Percentiles rank a stretch among this genome's conserved stretches.
phyloP scores from a whole-genome alignment of 768 basidiomycete genomes.

The Boletus eberwhitei region DNA sequence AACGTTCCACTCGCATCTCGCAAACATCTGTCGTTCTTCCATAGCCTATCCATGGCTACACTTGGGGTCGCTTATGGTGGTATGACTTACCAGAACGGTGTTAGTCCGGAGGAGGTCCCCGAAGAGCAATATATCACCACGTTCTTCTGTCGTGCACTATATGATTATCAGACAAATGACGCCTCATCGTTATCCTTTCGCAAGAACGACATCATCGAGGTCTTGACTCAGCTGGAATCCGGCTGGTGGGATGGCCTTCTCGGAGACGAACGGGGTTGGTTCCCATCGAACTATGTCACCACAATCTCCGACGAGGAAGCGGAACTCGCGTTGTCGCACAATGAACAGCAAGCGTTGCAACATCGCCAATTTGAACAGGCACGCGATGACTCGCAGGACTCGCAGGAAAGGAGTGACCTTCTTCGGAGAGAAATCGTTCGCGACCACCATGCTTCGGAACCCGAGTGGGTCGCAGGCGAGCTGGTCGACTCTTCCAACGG shows the following conservation, averaged over 20 bases:
- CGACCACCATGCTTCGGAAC: constrained; percentile 37
- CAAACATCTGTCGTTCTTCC: neutral
- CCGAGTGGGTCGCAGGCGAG: constrained; percentile 42
- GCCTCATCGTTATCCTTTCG: constrained; percentile 84
- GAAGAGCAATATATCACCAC: constrained; percentile 64
- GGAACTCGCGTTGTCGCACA: constrained; percentile 53
- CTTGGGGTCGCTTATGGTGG: constrained; percentile 22
- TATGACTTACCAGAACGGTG: constrained; percentile 19
- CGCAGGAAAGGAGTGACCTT: constrained; percentile 12
- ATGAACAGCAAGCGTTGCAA: constrained; percentile 13
- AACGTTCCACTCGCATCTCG: constrained; percentile 2
- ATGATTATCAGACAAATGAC: constrained; percentile 88
- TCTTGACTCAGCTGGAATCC: constrained; percentile 83
- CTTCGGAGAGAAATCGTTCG: constrained; percentile 13
- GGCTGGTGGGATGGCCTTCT: constrained; percentile 99
- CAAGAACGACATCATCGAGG: constrained; percentile 89
- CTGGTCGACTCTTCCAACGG: constrained; percentile 36
- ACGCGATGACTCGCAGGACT: constrained; percentile 9
- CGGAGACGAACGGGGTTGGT: constrained; percentile 90
- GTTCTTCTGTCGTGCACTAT: constrained; percentile 88
- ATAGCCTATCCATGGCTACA: constrained; percentile 23
- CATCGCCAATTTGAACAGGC: constrained; percentile 13
- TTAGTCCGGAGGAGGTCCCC: constrained; percentile 29
- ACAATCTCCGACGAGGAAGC: constrained; percentile 78
- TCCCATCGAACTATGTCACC: constrained; percentile 93